Evolutionary conservation across 345 rosid genomes (phyloP).

Genomic region (Angophora floribunda): DNA sequence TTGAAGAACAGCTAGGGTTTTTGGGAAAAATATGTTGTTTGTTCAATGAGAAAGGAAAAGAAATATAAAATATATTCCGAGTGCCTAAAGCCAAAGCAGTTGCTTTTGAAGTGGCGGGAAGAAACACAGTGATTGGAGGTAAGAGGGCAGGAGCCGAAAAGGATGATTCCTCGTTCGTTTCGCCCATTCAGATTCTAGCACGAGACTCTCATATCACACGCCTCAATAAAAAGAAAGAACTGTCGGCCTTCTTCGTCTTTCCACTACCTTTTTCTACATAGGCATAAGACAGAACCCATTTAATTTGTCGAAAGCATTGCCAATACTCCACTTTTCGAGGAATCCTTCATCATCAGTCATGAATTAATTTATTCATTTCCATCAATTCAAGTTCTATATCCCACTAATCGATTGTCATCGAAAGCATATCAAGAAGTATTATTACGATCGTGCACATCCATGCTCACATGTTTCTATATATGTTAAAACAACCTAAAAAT

Average conservation of each 20-base stretch:
- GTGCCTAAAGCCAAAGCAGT: neutral
- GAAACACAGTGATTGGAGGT: neutral
- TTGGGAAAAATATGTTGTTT: rapidly evolving
- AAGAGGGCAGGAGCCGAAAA: neutral
- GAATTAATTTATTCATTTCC: neutral
- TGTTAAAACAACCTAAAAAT: neutral
- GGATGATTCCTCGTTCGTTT: neutral
- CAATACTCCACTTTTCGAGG: rapidly evolving
- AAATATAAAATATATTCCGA: neutral
- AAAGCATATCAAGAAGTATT: neutral
- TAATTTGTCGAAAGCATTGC: neutral
- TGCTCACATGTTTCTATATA: neutral
- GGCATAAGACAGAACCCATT: neutral
- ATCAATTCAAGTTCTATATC: neutral
- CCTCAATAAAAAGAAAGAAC: neutral
- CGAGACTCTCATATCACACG: rapidly evolving
- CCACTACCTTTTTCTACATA: rapidly evolving
- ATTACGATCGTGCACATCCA: neutral
- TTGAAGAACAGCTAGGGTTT: neutral
- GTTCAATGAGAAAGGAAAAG: neutral
- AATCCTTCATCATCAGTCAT: neutral
- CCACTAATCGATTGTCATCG: rapidly evolving
- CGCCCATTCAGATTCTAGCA: rapidly evolving
- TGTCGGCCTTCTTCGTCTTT: rapidly evolving
- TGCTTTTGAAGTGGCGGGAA: neutral